Percentiles rank a stretch among this genome's conserved stretches.
Evolutionary conservation across 1,284 basidiomycete genomes (phyloP).

Genomic region (Trichosporon sp.): DNA sequence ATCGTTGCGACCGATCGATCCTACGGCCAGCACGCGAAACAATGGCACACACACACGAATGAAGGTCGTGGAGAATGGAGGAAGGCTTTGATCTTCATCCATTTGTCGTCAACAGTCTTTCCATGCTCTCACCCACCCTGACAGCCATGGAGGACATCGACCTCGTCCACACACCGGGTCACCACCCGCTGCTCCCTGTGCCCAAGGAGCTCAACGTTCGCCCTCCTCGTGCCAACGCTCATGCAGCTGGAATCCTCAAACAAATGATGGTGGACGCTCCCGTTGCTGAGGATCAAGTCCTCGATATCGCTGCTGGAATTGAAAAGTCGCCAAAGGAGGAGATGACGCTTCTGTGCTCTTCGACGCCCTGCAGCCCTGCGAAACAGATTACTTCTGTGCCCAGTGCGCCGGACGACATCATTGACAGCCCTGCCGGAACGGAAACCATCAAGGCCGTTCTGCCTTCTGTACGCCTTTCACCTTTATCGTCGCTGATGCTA

Average conservation of each 20-base stretch:
- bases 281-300: background rate
- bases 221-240: background rate
- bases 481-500: background rate
- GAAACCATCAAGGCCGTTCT: background rate
- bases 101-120: no score
- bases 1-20: background rate
- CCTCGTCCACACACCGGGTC: background rate
- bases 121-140: no score
- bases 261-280: slow-evolving; percentile 11
- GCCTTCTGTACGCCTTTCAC: background rate
- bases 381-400: background rate
- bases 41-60: background rate
- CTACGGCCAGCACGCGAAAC: background rate
- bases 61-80: background rate
- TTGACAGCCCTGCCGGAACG: background rate
- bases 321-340: background rate
- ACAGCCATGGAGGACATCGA: background rate
- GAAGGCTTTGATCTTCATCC: no score
- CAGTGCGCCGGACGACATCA: background rate
- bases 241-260: background rate
- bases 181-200: background rate
- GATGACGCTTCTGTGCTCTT: background rate
- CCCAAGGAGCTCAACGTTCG: slow-evolving; percentile 6
- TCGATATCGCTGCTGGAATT: background rate
- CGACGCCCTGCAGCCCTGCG: background rate